Base-by-base conservation (phyloP, 2,329 filamentous ascomycete genomes). In the Blastomyces parvus region DNA sequence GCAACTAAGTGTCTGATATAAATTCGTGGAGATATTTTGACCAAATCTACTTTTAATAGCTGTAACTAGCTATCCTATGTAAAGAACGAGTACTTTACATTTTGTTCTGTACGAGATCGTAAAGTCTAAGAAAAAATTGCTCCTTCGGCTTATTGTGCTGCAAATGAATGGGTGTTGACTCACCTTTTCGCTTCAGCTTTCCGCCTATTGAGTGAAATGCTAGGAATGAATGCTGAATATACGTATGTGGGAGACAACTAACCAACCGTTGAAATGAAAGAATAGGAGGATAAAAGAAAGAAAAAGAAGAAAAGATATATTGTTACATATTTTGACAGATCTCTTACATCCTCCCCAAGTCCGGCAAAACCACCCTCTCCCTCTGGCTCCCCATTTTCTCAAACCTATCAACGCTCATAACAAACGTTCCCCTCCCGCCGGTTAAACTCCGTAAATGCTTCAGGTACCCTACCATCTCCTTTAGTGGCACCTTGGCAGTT, bases 391-490 rank as follows among this genome's bases (percentile, higher is more conserved):
- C 82, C 80, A 90, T 85, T 70, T 80, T 82, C 77, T 90, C 87
- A 74, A 89, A 90, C 46, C 82, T 81, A 77, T 90, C 87, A 58
- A 89, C 84, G 66, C 78, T 83, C 88, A 90, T 90, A 4, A 89
- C 84, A 73, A 90, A 90, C 1, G 87, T 89, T 0, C 87, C 88
- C 62, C 94, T 82, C 0, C 94, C 94, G 2, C 88, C 89, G 3
- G 93, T 99, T 79, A 96, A 83, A 76, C 90, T 92, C 61, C 94
- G 82, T 67, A 99, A 77, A 72, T 95, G 90, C 73, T 91, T 90
- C 69, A 97, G 81, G 75, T 97, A 99, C 52, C 93, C 90, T 44
- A 97, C 87, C 90, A 97, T 97, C 76, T 97, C 93, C 77, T 94
- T 95, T 70, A 97, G 81, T 40, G 94, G 94, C 36, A 97, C 93